Conservation (phyloP, 1,284 basidiomycete genomes). For the Rhodotorula mucilaginosa region DNA sequence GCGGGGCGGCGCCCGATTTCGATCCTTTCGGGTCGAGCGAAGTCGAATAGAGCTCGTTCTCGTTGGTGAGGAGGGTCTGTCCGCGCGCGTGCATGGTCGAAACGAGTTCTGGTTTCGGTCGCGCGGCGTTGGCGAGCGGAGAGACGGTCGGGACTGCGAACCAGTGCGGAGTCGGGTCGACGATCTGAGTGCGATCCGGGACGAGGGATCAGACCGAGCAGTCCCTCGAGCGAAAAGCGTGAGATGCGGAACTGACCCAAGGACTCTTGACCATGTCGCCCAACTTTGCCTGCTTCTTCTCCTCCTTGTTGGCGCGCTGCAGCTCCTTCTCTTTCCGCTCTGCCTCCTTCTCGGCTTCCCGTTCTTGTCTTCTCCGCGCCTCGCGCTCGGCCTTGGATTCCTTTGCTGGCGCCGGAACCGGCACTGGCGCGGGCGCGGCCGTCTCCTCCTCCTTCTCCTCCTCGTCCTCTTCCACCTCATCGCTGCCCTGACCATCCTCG, state of each 20-base stretch:
- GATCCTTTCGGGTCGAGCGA: conserved; percentile 37
- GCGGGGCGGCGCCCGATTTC: conserved; percentile 19
- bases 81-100: conserved; percentile 34
- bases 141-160: conserved; percentile 54
- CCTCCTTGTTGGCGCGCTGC: conserved; percentile 44
- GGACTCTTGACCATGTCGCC: conserved; percentile 26
- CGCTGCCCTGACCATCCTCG: conserved; percentile 26
- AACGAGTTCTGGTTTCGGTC: conserved; percentile 44
- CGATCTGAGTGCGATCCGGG: conserved; percentile 44
- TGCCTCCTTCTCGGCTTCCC: conserved; percentile 48
- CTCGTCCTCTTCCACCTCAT: conserved; percentile 6
- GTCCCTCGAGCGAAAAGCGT: neutral
- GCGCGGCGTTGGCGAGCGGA: conserved; percentile 51
- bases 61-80: conserved; percentile 35
- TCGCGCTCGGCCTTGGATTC: conserved; percentile 37
- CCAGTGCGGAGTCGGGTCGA: conserved; percentile 63
- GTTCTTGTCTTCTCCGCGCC: conserved; percentile 44
- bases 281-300: conserved; percentile 17
- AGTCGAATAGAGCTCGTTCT: conserved; percentile 38
- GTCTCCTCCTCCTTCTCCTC: conserved; percentile 43
- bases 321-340: conserved; percentile 47
- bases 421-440: conserved; percentile 31
- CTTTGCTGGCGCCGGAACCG: conserved; percentile 4
- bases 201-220: neutral
- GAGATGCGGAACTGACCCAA: conserved; percentile 27